phyloP scores from a whole-genome alignment of 192 early-diverging fungal species.

The Dispira parvispora region DNA sequence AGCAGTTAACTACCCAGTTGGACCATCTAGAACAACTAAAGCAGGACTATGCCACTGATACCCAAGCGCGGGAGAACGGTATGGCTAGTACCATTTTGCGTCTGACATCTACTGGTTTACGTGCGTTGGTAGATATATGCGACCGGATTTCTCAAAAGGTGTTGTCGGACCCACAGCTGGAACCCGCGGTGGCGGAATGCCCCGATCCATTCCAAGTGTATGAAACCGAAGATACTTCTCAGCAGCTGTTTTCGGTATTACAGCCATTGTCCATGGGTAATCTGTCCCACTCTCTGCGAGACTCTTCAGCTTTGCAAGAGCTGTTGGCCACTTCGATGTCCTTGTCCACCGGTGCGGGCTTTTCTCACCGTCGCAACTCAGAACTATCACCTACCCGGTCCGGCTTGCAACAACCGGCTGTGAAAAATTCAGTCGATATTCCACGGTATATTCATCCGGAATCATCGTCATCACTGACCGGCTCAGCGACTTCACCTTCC shows the following conservation, averaged over 20 bases:
- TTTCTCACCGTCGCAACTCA: too few species aligned
- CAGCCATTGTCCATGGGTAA: slow-evolving; percentile 6
- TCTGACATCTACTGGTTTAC: background rate
- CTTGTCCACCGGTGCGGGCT: too few species aligned
- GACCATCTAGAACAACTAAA: slow-evolving; percentile 10
- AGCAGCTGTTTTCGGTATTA: slow-evolving; percentile 3
- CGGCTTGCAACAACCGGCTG: too few species aligned
- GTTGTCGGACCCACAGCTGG: slow-evolving; percentile 6
- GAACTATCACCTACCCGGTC: too few species aligned
- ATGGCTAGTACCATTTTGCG: background rate
- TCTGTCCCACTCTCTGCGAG: background rate
- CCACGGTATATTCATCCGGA: too few species aligned
- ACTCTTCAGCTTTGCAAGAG: too few species aligned
- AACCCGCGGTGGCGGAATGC: background rate
- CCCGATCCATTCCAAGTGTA: slow-evolving; percentile 9
- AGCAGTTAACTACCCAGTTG: background rate
- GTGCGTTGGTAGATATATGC: slow-evolving; percentile 7
- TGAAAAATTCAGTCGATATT: too few species aligned
- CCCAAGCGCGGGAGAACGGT: background rate
- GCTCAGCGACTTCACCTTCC: too few species aligned
- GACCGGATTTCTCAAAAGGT: slow-evolving; percentile 8
- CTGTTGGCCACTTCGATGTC: too few species aligned
- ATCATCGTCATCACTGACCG: too few species aligned
- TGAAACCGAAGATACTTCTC: background rate
- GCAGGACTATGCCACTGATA: background rate